Evolutionary conservation across 192 early-diverging fungal species (phyloP), one percentile per base, ranked within the genome.

Genomic region (Paraglomus occultum): DNA sequence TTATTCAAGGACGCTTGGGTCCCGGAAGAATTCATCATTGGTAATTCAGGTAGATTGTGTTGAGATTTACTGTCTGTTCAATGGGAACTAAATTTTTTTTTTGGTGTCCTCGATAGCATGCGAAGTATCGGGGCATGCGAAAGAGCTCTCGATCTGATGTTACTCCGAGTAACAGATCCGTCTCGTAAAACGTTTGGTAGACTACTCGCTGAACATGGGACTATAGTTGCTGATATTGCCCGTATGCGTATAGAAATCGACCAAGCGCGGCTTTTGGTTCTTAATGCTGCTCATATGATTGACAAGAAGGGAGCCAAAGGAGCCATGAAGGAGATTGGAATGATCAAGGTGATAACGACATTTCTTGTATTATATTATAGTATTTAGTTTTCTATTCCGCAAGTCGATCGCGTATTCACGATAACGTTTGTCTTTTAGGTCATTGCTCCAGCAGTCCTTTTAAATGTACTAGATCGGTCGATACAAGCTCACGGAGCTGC

Each of bases 21-120:
- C 97, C 97, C 38, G 90, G 91, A n/a, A 91, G 95, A 58, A 94
- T 98, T 78, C 97, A 99, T 85, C 95, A 97, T 82, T 97, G 95
- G 79, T 83, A 77, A 17, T 45, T 31, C 17, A 50, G 7, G 12
- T 49, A 22, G 15, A 12, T 23, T 48, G n/a, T 31, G 58, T 11
- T 49, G 20, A 61, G 40, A 7, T 11, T 20, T 22, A 38, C 5
- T 18, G 39, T 47, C 61, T 18, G 8, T 42, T 15, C 15, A 22
- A 44, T 18, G 6, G 43, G 31, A 47, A 40, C 18, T 43, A 7
- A 9, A 15, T 5, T 7, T 17, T 70, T 55, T 47, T 47, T 50
- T 51, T 51, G 4, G 14, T 20, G 17, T 14, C 20, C 14, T n/a
- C 14, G 52, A 11, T 18, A 83, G 81, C 80, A 97, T 98, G 95